phyloP scores from a whole-genome alignment of 805 yeast species.

The Candida lessepsii region DNA sequence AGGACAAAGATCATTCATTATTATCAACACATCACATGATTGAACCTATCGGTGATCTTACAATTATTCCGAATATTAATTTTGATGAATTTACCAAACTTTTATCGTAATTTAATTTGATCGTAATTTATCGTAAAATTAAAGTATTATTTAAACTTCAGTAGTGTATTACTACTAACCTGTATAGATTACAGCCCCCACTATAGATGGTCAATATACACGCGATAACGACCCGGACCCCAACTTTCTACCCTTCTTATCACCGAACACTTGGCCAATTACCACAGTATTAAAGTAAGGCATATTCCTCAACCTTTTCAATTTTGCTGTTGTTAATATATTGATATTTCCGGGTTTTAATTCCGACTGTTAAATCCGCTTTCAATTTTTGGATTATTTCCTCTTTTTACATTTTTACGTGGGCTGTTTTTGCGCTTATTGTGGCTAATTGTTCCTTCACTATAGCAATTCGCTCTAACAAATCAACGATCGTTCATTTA shows the following conservation, averaged over 20 bases:
- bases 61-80: not conserved
- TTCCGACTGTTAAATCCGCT: no score
- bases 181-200: not conserved
- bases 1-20: no score
- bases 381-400: no score
- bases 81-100: not conserved
- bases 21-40: no score
- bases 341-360: not conserved
- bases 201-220: not conserved
- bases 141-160: no score
- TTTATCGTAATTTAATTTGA: slow-evolving; percentile 1
- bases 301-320: not conserved
- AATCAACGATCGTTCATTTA: slow-evolving; percentile 3
- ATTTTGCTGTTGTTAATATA: no score
- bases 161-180: no score
- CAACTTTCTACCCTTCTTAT: slow-evolving; percentile 1
- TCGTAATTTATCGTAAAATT: no score
- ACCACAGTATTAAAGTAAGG: not conserved
- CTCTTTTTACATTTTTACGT: no score
- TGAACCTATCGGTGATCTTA: no score
- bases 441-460: no score
- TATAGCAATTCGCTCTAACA: not conserved
- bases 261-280: slow-evolving; percentile 1
- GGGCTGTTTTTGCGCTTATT: no score
- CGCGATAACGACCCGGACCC: slow-evolving; percentile 2